Evolutionary conservation across 306 rosid species (phyloP), one percentile per base, ranked within the genome.

Genomic region (Quercus agrifolia): DNA sequence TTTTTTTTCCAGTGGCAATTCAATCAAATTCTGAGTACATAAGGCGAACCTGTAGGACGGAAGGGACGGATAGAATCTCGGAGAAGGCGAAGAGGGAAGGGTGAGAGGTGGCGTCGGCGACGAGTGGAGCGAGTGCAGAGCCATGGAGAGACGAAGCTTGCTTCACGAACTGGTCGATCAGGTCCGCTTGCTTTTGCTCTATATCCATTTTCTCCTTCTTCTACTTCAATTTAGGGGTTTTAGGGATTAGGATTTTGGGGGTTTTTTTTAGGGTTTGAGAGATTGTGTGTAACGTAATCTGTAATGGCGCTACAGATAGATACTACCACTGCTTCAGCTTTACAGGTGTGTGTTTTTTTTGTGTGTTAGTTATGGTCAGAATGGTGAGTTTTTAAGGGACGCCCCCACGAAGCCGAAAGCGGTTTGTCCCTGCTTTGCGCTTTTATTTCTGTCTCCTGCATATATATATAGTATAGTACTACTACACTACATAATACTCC

Each of bases 21-120:
- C 12, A 41, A 41, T 41, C 46, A 41, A 41, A 41, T 41, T 41
- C 11, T 2, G 46, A 49, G 54, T 11, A 31, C 9, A 13, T 68
- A 55, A 20, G 11, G 10, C 18, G 38, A 80, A 95, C 99, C 99
- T 95, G 89, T 3, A 56, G 78, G 64, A 95, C 79, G 74, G 72
- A 81, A n/a, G 98, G 92, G 78, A 89, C 88, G 28, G 92, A 85
- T 41, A 95, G 93, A 91, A 95, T 85, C 88, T 95, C 97, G 5
- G 99, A 89, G 90, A 95, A 92, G 78, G 94, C 92, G 57, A 95
- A 95, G 80, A 95, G 98, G 1, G 89, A 89, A 28, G 98, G 94
- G 80, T 95, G 90, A 54, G 98, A 92, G 70, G 94, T 95, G 76
- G 93, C 97, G 28, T 95, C 94, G 12, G 80, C 78, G 52, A 92